phyloP scores from a whole-genome alignment of 441 rosid genomes.

The Mallotus japonicus region DNA sequence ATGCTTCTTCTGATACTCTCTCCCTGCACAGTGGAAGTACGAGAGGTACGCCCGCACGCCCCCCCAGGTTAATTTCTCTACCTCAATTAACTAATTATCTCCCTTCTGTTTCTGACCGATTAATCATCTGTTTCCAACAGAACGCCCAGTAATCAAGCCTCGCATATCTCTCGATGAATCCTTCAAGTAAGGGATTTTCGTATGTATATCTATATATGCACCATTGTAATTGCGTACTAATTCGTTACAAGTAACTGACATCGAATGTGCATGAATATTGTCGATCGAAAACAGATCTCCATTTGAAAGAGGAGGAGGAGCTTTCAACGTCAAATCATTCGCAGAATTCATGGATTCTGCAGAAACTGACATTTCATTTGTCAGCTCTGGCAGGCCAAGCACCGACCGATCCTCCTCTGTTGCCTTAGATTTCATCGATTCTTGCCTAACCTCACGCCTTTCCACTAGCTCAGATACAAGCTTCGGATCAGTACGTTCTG shows the following conservation, averaged over 20 bases:
- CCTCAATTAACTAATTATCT: neutral
- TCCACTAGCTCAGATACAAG: conserved; percentile 63
- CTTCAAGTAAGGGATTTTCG: conserved; percentile 43
- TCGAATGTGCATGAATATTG: neutral
- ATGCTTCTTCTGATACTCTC: conserved; percentile 28
- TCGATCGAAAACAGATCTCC: conserved; percentile 49
- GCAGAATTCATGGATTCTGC: conserved; percentile 55
- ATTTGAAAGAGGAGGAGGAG: conserved; percentile 34
- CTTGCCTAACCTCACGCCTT: conserved; percentile 36
- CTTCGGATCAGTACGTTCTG: conserved; percentile 54
- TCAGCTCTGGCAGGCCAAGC: conserved; percentile 80
- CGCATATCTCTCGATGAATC: conserved; percentile 47
- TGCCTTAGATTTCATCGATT: conserved; percentile 47
- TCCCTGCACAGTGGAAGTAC: conserved; percentile 39
- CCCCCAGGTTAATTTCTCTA: neutral
- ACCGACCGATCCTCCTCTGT: conserved; percentile 51
- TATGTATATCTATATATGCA: too few species aligned
- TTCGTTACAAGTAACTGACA: too few species aligned
- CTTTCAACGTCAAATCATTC: conserved; percentile 32
- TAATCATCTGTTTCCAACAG: conserved; percentile 32
- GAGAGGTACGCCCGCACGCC: conserved; percentile 43
- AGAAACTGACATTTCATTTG: conserved; percentile 68
- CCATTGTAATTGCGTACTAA: too few species aligned
- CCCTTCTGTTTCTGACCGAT: neutral
- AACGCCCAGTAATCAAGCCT: conserved; percentile 40